phyloP scores from a whole-genome alignment of 1,139 yeast genomes.

The Meyerozyma carpophila region DNA sequence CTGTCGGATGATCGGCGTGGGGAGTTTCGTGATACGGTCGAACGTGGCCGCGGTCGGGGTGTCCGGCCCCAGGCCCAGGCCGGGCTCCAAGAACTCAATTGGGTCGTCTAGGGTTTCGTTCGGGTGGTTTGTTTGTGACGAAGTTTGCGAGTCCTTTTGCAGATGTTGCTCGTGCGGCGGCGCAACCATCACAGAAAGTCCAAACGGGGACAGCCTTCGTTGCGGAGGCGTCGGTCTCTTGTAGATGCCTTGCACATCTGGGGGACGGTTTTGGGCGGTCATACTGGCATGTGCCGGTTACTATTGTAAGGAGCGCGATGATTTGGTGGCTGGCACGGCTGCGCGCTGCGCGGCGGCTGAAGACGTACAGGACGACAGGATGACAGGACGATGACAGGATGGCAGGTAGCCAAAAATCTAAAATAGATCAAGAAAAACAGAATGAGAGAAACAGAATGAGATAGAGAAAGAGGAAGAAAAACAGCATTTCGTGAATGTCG shows the following conservation, averaged over 20 bases:
- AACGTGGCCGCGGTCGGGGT: constrained; percentile 1
- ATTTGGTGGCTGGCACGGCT: background rate
- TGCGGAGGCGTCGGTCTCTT: background rate
- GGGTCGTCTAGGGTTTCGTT: background rate
- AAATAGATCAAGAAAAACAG: no score
- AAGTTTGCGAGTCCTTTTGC: no score
- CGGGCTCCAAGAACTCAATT: background rate
- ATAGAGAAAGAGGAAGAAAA: no score
- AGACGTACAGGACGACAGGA: no score
- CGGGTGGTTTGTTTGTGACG: background rate
- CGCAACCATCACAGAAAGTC: background rate
- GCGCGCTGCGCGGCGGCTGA: no score
- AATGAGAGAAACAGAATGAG: no score
- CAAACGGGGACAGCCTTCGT: background rate
- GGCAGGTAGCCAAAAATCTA: no score
- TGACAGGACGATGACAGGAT: no score
- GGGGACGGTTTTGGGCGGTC: background rate
- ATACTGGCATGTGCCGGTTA: background rate
- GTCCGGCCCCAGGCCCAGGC: background rate
- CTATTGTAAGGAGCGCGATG: background rate
- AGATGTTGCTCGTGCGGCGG: no score
- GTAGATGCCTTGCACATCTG: background rate
- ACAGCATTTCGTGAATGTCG: no score
- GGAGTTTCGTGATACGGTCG: constrained; percentile 6
- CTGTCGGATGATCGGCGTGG: constrained; percentile 10